Evolutionary conservation across 208 protist species (phyloP).

Genomic region (Dictyostelium gargantuum): DNA sequence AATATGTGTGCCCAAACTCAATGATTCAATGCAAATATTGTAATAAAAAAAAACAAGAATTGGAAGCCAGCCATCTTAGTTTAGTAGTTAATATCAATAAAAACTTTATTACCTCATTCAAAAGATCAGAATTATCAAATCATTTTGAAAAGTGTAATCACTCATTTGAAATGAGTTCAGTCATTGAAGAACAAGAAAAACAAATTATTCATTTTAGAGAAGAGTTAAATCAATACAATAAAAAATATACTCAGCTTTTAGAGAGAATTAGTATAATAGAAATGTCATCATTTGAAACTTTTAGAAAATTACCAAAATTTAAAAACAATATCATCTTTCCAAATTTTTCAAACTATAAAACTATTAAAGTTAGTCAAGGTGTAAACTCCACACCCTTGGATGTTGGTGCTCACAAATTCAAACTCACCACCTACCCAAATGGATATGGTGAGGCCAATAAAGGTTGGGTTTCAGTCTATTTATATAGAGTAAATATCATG

Average conservation of each 20-base stretch:
- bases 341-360: background rate
- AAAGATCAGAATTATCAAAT: background rate
- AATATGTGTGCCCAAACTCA: background rate
- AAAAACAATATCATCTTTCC: background rate
- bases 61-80: background rate
- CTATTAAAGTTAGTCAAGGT: background rate
- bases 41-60: background rate
- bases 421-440: background rate
- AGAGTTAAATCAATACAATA: background rate
- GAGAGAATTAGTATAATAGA: background rate
- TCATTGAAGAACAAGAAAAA: background rate
- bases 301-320: background rate
- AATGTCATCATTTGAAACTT: background rate
- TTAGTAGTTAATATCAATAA: background rate
- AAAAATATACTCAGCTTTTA: background rate
- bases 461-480: background rate
- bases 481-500: background rate
- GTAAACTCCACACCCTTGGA: background rate
- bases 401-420: background rate
- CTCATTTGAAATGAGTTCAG: background rate
- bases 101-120: no score
- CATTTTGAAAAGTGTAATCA: background rate
- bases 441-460: background rate
- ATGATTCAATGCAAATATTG: background rate
- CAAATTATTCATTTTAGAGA: background rate